A percentile compares a stretch with the other conserved stretches of the same genome.
Evolutionary conservation across 1,139 yeast species (phyloP).

Genomic region (Candida dubliniensis): DNA sequence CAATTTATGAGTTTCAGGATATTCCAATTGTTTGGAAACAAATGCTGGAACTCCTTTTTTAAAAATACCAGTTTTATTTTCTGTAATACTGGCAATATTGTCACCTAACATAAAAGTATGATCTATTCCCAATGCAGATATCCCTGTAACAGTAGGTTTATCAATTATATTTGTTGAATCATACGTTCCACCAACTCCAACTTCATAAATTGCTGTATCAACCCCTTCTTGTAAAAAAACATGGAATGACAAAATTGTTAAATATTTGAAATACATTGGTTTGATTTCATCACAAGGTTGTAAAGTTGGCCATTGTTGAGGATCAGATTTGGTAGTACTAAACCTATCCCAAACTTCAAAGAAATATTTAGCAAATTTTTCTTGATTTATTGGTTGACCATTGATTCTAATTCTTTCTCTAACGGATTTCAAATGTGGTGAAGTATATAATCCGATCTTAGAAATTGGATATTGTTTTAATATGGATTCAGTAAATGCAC

Average conservation of each 20-base stretch:
- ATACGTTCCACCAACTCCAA: constrained; percentile 96
- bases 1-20: constrained; percentile 52
- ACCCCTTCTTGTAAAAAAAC: constrained; percentile 85
- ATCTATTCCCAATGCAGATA: constrained; percentile 86
- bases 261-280: constrained; percentile 91
- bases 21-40: constrained; percentile 57
- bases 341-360: constrained; percentile 91
- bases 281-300: constrained; percentile 60
- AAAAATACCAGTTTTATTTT: constrained; percentile 96
- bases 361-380: constrained; percentile 80
- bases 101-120: constrained; percentile 87
- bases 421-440: constrained; percentile 93
- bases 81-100: constrained; percentile 86
- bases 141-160: constrained; percentile 82
- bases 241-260: constrained; percentile 88
- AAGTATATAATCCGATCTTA: constrained; percentile 86
- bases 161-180: constrained; percentile 90
- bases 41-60: constrained; percentile 68
- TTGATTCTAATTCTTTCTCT: constrained; percentile 88
- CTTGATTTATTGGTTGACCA: constrained; percentile 81
- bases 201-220: constrained; percentile 92
- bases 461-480: constrained; percentile 58
- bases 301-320: constrained; percentile 67
- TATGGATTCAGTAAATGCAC: constrained; percentile 89
- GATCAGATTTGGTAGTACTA: constrained; percentile 57